A percentile compares a stretch with the other conserved stretches of the same genome.
phyloP scores from a whole-genome alignment of 176 grass and related monocot genomes.

The Saccharum spontaneum region DNA sequence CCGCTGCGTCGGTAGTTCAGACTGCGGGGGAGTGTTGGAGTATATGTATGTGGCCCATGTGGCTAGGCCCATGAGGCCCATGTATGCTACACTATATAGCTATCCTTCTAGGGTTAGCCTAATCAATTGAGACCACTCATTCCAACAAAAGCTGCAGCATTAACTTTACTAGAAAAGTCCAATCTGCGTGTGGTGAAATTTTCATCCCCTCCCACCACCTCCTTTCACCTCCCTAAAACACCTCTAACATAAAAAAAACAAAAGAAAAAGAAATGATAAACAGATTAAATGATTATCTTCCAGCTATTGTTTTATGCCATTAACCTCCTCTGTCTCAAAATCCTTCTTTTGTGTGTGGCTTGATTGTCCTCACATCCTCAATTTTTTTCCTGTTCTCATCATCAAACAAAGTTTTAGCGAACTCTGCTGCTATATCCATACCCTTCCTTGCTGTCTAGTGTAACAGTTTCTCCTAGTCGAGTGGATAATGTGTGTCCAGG shows the following conservation, averaged over 20 bases:
- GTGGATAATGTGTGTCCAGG: background rate
- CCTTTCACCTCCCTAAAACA: background rate
- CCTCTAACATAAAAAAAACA: background rate
- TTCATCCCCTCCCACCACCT: background rate
- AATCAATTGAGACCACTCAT: no score
- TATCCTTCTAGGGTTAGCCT: no score
- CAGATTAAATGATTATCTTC: background rate
- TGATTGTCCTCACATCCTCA: background rate
- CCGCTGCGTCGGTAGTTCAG: no score
- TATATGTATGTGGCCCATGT: no score
- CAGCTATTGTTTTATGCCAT: background rate
- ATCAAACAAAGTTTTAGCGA: background rate
- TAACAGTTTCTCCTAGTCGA: background rate
- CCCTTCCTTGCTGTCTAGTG: background rate
- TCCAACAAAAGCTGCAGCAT: no score
- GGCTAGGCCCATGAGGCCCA: no score
- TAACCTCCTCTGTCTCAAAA: background rate
- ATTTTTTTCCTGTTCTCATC: background rate
- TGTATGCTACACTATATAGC: no score
- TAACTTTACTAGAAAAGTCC: constrained; percentile 8
- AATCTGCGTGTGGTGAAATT: background rate
- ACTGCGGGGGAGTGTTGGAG: no score
- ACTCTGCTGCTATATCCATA: background rate
- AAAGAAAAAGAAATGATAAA: background rate
- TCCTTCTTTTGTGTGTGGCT: background rate